A percentile compares a stretch with the other conserved stretches of the same genome.
Conservation (phyloP, 2,329 filamentous ascomycete genomes). For the Zymoseptoria crescenta region DNA sequence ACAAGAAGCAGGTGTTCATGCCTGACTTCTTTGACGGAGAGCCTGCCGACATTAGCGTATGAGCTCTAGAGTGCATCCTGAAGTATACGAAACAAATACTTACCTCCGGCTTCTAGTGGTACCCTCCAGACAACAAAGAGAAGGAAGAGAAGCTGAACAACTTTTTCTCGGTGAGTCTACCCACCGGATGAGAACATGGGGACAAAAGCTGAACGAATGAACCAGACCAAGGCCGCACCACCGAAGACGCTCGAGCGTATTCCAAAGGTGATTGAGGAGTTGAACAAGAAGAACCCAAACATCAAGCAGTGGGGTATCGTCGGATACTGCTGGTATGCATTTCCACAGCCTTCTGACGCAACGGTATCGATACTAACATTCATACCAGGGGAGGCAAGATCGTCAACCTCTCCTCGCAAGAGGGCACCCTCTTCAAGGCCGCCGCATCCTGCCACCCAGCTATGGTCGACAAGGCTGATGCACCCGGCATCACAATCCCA, state of each 20-base stretch:
- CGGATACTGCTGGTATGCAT: slow-evolving; percentile 54
- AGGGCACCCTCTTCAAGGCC: slow-evolving; percentile 49
- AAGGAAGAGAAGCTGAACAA: slow-evolving; percentile 52
- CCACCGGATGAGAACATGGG: neutral
- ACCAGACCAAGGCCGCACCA: slow-evolving; percentile 45
- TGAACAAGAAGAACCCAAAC: slow-evolving; percentile 40
- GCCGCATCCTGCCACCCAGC: slow-evolving; percentile 51
- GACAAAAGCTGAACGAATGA: slow-evolving; percentile 1
- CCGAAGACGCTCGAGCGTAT: slow-evolving; percentile 50
- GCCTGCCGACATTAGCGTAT: slow-evolving; percentile 48
- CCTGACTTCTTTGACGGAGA: slow-evolving; percentile 84
- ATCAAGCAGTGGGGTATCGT: slow-evolving; percentile 53
- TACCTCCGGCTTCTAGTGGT: slow-evolving; percentile 5
- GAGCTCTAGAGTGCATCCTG: slow-evolving; percentile 34
- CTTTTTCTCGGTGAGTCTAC: slow-evolving; percentile 42
- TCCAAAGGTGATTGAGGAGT: slow-evolving; percentile 47
- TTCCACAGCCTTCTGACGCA: slow-evolving; percentile 21
- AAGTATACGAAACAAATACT: no score
- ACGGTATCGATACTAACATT: neutral
- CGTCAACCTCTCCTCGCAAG: slow-evolving; percentile 45
- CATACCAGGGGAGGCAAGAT: slow-evolving; percentile 38
- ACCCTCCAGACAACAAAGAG: slow-evolving; percentile 48
- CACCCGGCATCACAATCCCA: slow-evolving; percentile 48
- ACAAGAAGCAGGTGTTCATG: slow-evolving; percentile 77
- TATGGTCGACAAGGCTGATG: slow-evolving; percentile 53